Percentiles rank a stretch among this genome's conserved stretches.
Conservation (phyloP, 2,329 filamentous ascomycete genomes). For the Verticillium nubilum region DNA sequence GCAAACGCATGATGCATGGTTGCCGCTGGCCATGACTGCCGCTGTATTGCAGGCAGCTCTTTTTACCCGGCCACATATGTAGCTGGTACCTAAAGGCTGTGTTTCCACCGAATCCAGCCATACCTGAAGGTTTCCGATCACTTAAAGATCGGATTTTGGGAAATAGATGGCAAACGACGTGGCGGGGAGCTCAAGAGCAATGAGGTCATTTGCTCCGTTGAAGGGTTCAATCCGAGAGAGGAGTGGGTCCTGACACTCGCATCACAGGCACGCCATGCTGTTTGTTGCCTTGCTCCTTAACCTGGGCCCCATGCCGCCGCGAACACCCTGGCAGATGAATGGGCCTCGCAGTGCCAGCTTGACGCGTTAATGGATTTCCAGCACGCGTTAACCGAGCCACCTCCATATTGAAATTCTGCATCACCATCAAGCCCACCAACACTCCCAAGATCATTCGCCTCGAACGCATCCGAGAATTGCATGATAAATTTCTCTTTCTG, state of each 20-base stretch:
- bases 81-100: too few species aligned
- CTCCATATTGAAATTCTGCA: not conserved
- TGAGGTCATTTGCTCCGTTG: not conserved
- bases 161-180: not conserved
- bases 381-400: not conserved
- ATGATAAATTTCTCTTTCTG: not conserved
- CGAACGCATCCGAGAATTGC: not conserved
- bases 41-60: too few species aligned
- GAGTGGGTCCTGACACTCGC: not conserved
- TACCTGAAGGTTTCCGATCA: not conserved
- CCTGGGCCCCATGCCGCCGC: too few species aligned
- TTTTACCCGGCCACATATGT: too few species aligned
- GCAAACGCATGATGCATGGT: not conserved
- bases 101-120: too few species aligned
- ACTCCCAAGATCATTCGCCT: not conserved
- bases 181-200: not conserved
- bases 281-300: not conserved
- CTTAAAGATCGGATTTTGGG: not conserved
- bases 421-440: not conserved
- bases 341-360: not conserved
- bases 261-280: too few species aligned
- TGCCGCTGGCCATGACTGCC: too few species aligned
- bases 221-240: not conserved
- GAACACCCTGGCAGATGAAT: not conserved
- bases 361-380: constrained; percentile 25